Evolutionary conservation across 108 stramenopile genomes (phyloP), one percentile per base, ranked within the genome.

Genomic region (Discostella pseudostelligera): DNA sequence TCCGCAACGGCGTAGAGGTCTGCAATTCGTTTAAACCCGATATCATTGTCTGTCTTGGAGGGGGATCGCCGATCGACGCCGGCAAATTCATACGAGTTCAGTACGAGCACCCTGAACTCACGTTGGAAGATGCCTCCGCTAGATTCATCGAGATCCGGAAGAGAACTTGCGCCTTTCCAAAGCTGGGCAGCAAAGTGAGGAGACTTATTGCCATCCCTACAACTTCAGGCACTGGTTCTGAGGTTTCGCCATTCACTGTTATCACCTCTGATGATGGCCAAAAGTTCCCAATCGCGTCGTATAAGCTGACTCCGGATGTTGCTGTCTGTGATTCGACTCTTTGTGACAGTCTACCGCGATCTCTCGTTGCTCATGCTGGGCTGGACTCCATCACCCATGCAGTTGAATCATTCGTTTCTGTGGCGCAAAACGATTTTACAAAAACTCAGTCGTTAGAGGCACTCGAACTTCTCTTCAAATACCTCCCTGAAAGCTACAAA

Each of bases 141-240:
- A 56, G 79, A 8, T 80, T 80, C 60, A 69, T 80, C 28, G 79
- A 80, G 11, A 56, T 80, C 13, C 50, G 79, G 6, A 80, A 80
- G 50, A 46, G 79, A 29, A 74, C 46, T 35, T 67, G 24, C 59
- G 32, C 16, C 9, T 80, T 80, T 48, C 79, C 79, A 14, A 74
- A 63, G 42, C 46, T 80, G 39, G 79, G 79, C 14, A 35, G 53
- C 53, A 80, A 80, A 43, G 48, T 51, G n/a, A 42, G 51, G 10
- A 42, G 55, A 17, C 54, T 80, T 29, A 71, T 80, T 8, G 43
- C 43, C 17, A 80, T 80, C 35, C 79, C 79, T 37, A 80, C 79
- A n/a, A 80, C 79, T 19, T 67, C 65, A 28, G 79, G 79, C n/a
- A 80, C 79, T 35, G 79, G 68, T 7, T 44, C 46, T 42, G 79